These are phyloP conservation scores for Apiospora kogelbergensis DNA, from an alignment of 2,329 filamentous ascomycete genomes.

Conservation along the genomic window DNA sequence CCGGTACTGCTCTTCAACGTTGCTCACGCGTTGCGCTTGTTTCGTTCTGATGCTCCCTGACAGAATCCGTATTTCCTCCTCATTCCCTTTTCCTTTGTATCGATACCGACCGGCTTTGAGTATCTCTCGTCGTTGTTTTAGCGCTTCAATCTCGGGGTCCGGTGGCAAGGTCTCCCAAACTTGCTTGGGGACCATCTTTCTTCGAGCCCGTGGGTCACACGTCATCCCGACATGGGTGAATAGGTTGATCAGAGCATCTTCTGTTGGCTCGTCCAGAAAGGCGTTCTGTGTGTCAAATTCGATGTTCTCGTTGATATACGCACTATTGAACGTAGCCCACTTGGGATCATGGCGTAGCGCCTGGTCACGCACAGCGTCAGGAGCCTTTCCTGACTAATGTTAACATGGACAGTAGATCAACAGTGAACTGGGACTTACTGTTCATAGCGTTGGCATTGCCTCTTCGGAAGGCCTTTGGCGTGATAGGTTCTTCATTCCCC, in stretches of 20 bases:
- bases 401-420: not conserved
- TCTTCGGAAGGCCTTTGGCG: constrained; percentile 18
- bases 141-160: constrained; percentile 26
- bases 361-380: constrained; percentile 27
- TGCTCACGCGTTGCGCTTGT: constrained; percentile 17
- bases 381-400: constrained; percentile 19
- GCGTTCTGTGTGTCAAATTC: constrained; percentile 30
- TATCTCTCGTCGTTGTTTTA: constrained; percentile 20
- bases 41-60: constrained; percentile 24
- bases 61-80: constrained; percentile 26
- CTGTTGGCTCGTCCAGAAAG: constrained; percentile 24
- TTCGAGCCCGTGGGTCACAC: constrained; percentile 24
- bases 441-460: constrained; percentile 23
- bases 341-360: constrained; percentile 30
- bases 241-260: constrained; percentile 21
- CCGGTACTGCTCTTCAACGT: constrained; percentile 23
- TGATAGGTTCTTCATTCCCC: constrained; percentile 19
- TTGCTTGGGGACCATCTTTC: constrained; percentile 31
- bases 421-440: constrained; percentile 17
- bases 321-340: constrained; percentile 27
- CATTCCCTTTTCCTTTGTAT: constrained; percentile 20
- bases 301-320: constrained; percentile 30
- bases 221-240: constrained; percentile 28
- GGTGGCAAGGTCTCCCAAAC: constrained; percentile 25
- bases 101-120: constrained; percentile 28